Percentiles rank a stretch among this genome's conserved stretches.
Conservation (phyloP, 2,329 filamentous ascomycete genomes). For the Claviceps digitariae region DNA sequence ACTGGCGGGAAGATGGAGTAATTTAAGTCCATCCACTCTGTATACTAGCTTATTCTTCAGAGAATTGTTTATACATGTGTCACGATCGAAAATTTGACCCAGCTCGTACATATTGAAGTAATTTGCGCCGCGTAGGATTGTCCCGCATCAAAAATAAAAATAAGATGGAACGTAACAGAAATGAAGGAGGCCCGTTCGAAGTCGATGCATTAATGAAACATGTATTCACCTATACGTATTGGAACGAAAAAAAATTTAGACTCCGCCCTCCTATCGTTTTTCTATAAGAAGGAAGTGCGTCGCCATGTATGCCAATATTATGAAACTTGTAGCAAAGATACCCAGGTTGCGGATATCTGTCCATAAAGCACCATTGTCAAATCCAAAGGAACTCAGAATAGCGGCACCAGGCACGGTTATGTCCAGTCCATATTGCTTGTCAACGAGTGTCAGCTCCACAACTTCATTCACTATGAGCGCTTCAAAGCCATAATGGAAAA, state of each 20-base stretch:
- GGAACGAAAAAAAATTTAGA: background rate
- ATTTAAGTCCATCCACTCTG: background rate
- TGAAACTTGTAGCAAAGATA: slow-evolving; percentile 69
- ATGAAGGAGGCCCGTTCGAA: background rate
- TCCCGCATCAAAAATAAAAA: background rate
- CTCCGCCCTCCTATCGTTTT: slow-evolving; percentile 36
- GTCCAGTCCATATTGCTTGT: slow-evolving; percentile 91
- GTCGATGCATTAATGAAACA: background rate
- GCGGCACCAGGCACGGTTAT: slow-evolving; percentile 92
- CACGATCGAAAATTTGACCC: no score
- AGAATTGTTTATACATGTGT: background rate
- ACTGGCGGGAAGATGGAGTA: slow-evolving; percentile 42
- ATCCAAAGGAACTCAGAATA: slow-evolving; percentile 89
- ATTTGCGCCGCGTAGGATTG: background rate
- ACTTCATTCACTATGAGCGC: slow-evolving; percentile 96
- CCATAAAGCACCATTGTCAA: slow-evolving; percentile 80
- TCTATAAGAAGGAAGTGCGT: slow-evolving; percentile 93
- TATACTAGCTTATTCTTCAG: background rate
- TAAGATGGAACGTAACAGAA: background rate
- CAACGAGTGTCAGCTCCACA: slow-evolving; percentile 72
- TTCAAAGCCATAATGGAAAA: slow-evolving; percentile 97
- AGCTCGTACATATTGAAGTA: background rate
- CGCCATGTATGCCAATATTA: slow-evolving; percentile 75
- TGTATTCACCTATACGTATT: background rate
- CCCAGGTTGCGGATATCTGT: slow-evolving; percentile 68